These are phyloP conservation scores for Acacia melanoxylon DNA, from an alignment of 306 rosid genomes.

Conservation along the genomic window DNA sequence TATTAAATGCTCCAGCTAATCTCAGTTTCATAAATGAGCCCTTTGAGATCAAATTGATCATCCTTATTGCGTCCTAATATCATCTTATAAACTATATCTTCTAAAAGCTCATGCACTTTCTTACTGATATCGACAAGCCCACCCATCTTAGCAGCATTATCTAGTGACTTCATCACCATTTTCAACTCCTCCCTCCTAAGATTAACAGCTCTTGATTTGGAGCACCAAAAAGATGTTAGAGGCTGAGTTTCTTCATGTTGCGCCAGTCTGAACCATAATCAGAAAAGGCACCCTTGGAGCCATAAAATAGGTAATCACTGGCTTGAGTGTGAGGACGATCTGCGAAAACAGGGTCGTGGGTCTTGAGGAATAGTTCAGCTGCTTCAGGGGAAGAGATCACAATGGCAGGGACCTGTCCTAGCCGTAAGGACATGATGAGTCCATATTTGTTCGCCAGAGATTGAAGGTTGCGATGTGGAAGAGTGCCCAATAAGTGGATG, in stretches of 20 bases:
- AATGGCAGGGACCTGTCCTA: neutral
- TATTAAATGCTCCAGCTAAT: neutral
- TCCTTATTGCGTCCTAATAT: conserved; percentile 20
- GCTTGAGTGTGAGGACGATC: neutral
- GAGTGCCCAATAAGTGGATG: conserved; percentile 50
- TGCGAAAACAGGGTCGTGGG: neutral
- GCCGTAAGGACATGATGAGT: neutral
- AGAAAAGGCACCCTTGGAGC: too few relatives aligned
- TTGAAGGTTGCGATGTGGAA: conserved; percentile 21
- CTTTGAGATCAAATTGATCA: neutral
- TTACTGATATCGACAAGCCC: conserved; percentile 37
- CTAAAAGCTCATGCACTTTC: neutral
- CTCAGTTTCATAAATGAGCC: neutral
- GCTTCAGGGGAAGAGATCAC: neutral
- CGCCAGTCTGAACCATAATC: too few relatives aligned
- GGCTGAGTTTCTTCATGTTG: too few relatives aligned
- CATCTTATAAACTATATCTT: conserved; percentile 29
- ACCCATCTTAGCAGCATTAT: neutral
- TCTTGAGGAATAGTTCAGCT: neutral
- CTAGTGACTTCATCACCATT: neutral
- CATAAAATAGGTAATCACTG: too few relatives aligned
- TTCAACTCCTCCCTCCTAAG: neutral
- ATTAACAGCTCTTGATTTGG: neutral
- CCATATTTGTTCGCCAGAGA: neutral
- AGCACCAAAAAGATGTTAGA: too few relatives aligned